These are phyloP conservation scores for Psilocybe cyanescens DNA, from an alignment of 768 basidiomycete species.

Conservation along the genomic window DNA sequence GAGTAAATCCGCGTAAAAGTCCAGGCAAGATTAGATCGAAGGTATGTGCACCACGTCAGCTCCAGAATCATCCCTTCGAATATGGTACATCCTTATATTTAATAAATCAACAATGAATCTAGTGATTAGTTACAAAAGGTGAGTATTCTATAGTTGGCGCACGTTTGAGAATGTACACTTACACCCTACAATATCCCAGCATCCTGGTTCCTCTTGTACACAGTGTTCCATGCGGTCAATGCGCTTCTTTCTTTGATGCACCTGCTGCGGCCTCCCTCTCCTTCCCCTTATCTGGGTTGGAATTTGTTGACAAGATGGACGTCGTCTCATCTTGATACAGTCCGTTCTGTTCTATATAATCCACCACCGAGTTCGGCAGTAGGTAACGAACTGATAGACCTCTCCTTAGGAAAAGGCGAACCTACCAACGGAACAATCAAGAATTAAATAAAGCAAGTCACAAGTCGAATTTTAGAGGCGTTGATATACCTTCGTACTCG, in stretches of 20 bases:
- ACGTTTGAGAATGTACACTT: constrained; percentile 6
- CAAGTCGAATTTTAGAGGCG: neutral
- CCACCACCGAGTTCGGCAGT: constrained; percentile 86
- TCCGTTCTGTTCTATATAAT: constrained; percentile 89
- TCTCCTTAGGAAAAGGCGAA: constrained; percentile 76
- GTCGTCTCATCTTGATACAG: constrained; percentile 69
- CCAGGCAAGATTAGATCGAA: neutral
- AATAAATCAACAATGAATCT: constrained; percentile 3
- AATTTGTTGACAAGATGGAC: constrained; percentile 18
- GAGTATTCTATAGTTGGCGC: neutral
- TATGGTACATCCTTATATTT: constrained; percentile 12
- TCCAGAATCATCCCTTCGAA: constrained; percentile 3
- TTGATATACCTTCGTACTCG: constrained; percentile 79
- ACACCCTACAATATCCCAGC: constrained; percentile 14
- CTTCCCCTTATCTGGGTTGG: constrained; percentile 38
- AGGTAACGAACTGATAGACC: constrained; percentile 89
- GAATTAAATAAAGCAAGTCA: neutral
- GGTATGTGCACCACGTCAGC: neutral
- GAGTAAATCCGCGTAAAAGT: neutral
- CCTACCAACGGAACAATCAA: constrained; percentile 28
- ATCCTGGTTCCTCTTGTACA: neutral
- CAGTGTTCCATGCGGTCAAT: constrained; percentile 14
- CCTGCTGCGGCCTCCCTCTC: constrained; percentile 36
- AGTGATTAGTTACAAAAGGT: neutral
- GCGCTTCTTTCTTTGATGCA: constrained; percentile 30